These are phyloP conservation scores for Leccinum olivaceopallidum DNA, from an alignment of 768 basidiomycete genomes.

Conservation along the genomic window DNA sequence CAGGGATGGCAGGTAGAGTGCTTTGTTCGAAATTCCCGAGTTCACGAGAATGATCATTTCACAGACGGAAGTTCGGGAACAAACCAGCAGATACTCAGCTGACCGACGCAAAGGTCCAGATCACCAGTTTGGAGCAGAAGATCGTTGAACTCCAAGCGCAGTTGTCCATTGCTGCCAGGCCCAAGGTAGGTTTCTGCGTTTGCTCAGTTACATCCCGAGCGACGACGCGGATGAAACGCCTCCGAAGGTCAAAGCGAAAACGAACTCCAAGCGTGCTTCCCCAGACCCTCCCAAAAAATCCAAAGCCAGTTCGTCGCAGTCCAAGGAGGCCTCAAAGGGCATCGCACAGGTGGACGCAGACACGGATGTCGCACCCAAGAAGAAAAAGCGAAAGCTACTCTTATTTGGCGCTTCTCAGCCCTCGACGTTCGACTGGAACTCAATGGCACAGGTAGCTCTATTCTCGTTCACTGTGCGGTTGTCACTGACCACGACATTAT, in stretches of 20 bases:
- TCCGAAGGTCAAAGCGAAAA: conserved; percentile 20
- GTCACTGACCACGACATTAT: background rate
- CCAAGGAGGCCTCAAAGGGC: conserved; percentile 20
- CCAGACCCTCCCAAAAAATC: conserved; percentile 24
- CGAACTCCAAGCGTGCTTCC: conserved; percentile 15
- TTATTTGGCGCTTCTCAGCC: conserved; percentile 49
- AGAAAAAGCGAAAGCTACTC: conserved; percentile 73
- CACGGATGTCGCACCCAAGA: conserved; percentile 43
- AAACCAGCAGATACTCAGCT: conserved; percentile 38
- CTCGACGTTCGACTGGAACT: conserved; percentile 47
- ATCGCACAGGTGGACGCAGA: conserved; percentile 10
- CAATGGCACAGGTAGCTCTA: conserved; percentile 39
- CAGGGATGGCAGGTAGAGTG: conserved; percentile 48
- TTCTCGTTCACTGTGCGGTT: background rate
- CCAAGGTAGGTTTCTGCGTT: conserved; percentile 18
- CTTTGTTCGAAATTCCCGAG: background rate
- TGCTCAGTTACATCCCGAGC: conserved; percentile 16
- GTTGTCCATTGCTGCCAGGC: conserved; percentile 39
- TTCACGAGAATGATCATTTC: conserved; percentile 1
- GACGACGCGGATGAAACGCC: conserved; percentile 18
- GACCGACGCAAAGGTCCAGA: conserved; percentile 32
- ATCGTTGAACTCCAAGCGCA: conserved; percentile 46
- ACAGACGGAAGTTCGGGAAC: conserved; percentile 42
- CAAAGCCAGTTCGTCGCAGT: conserved; percentile 17
- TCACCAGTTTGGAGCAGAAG: conserved; percentile 36